Evolutionary conservation across 208 protist genomes (phyloP), one percentile per base, ranked within the genome.

Genomic region (Wallacemonas collosoma): DNA sequence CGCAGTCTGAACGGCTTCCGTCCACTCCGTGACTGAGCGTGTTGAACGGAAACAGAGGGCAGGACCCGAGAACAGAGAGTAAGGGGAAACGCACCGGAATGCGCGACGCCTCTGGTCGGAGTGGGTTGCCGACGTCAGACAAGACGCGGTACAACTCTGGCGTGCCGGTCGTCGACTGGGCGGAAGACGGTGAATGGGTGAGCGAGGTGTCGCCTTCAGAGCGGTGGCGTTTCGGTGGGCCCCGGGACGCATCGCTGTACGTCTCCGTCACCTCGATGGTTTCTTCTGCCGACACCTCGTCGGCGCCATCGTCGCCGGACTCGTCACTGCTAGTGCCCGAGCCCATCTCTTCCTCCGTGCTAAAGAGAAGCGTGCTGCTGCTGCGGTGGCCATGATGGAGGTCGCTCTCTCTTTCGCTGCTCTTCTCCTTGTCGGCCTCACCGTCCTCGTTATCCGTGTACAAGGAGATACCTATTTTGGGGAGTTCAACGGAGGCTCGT

Each of bases 401-500:
- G 40, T 38, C 11, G 7, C 38, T 14, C 12, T 44, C 60, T 3
- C 8, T 35, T 26, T 26, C 26, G 26, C 26, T 26, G 26, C 26
- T 26, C 26, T 26, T 26, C 26, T 26, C 26, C 60, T 65, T 8
- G 7, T 65, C 60, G 7, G 36, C 35, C 17, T n/a, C 45, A 12
- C 75, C 71, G 39, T 14, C 65, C 26, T 48, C 71, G 14, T 62
- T 63, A 45, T 68, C 67, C 15, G 47, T 54, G 66, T 86, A 91
- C 41, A 91, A 63, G n/a, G 83, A 80, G 15, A 55, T 68, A 44
- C 73, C 76, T 51, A 91, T 63, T 47, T 76, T 81, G 5, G 79
- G 79, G 39, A 89, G 60, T 36, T 80, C 78, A 15, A 80, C 71
- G 15, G 41, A 50, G 12, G 53, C 43, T 6, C 50, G 61, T 35